Base-by-base conservation (phyloP, 2,329 filamentous ascomycete species). In the Clonostachys rhizophaga region DNA sequence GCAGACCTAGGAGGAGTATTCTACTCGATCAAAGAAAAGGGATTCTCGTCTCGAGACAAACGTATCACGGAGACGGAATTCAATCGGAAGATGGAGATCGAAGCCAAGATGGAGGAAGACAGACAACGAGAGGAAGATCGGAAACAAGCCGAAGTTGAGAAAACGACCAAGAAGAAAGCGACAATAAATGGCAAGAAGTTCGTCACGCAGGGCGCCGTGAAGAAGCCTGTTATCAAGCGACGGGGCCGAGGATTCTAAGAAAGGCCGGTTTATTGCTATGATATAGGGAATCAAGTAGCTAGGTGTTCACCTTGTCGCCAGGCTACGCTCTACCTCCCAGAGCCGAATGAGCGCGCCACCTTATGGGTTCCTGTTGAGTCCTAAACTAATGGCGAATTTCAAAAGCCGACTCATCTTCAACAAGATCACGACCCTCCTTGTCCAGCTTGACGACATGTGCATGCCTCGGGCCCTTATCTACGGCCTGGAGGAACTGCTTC, bases 11-110 rank as follows among this genome's bases (percentile, higher is more conserved):
- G 95, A 34, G 94, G 91, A 2, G 94, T 99, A 1, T 99, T 99
- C 66, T 99, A 97, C 67, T 94, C 87, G 2, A 81, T 99, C 61
- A 96, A 96, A 70, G 92, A 97, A 69, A 99, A 99, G 68, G 94
- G 92, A 2, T 99, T 95, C 63, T 95, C 89, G 13, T 83, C 86
- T 12, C 78, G 89, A 24, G 88, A 96, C 58, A 92, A 91, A 68
- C 81, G 89, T 46, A 82, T 96, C 43, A 92, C 87, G 1, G 92
- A 97, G 69, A 86, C 84, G 14, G 92, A 96, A 64, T 96, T 96
- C 64, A 96, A 95, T 62, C 78, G 83, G 45, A 91, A 88, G 66
- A 91, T 95, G 78, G 91, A 96, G 67, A 91, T 96, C 52, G 91
- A 96, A 70, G 78, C 87, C 4, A 83, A 95, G 68, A 96, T 96